Evolutionary conservation across 257 asterid species (phyloP).

Genomic region (Echium plantagineum): DNA sequence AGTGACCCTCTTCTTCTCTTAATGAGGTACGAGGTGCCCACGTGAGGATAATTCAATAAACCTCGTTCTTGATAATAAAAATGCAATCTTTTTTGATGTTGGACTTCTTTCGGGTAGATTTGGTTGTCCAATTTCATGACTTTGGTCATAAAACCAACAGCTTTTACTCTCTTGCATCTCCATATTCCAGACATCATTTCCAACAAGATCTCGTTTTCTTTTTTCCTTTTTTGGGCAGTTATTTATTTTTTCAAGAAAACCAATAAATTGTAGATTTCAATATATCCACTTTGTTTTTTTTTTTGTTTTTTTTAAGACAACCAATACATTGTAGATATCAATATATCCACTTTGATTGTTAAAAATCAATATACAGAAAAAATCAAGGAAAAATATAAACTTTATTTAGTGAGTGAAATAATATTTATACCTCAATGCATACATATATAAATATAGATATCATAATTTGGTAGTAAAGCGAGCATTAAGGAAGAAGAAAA

Average conservation of each 20-base stretch:
- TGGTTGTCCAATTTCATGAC: slow-evolving; percentile 1
- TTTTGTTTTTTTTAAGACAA: no score
- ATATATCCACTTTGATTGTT: background rate
- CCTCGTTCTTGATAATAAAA: slow-evolving; percentile 18
- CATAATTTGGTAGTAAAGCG: background rate
- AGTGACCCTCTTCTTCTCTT: slow-evolving; percentile 35
- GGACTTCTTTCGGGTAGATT: background rate
- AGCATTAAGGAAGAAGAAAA: background rate
- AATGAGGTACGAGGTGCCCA: slow-evolving; percentile 15
- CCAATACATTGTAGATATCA: no score
- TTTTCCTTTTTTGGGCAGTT: background rate
- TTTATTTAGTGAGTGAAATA: no score
- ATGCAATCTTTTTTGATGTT: background rate
- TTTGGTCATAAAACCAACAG: slow-evolving; percentile 20
- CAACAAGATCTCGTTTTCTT: background rate
- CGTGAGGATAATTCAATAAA: slow-evolving; percentile 38
- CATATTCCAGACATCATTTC: slow-evolving; percentile 42
- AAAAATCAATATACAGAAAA: no score
- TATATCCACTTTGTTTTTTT: background rate
- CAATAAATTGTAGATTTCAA: no score
- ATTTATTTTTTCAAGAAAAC: no score
- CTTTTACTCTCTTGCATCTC: slow-evolving; percentile 50
- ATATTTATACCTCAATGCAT: background rate
- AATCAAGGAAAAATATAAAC: no score
- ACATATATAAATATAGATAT: no score